A percentile compares a stretch with the other conserved stretches of the same genome.
Conservation (phyloP, 805 yeast genomes). For the Candida multigemmis region DNA sequence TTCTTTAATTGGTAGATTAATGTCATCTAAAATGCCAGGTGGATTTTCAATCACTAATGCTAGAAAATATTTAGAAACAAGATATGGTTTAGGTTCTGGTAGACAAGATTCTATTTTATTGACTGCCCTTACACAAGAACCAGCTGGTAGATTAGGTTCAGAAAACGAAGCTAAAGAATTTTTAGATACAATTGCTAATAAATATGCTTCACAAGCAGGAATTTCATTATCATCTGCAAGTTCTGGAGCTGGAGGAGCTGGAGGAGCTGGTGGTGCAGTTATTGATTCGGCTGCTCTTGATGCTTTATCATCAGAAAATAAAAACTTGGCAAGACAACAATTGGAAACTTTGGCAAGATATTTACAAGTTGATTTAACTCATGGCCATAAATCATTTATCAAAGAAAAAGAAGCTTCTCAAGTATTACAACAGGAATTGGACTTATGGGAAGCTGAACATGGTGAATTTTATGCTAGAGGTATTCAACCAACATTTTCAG, state of each 20-base stretch:
- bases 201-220: conserved; percentile 80
- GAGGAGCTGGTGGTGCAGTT: conserved; percentile 72
- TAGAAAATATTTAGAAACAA: conserved; percentile 82
- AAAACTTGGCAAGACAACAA: conserved; percentile 62
- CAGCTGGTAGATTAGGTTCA: conserved; percentile 75
- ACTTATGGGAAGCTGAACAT: conserved; percentile 71
- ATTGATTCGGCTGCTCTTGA: conserved; percentile 95
- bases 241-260: conserved; percentile 41
- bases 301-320: conserved; percentile 63
- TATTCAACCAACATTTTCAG: conserved; percentile 80
- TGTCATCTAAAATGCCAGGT: conserved; percentile 99
- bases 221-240: conserved; percentile 61
- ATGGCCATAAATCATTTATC: conserved; percentile 79
- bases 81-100: conserved; percentile 90
- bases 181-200: conserved; percentile 73
- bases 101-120: conserved; percentile 90
- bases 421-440: conserved; percentile 81
- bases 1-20: conserved; percentile 80
- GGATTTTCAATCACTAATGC: conserved; percentile 91
- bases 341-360: conserved; percentile 92
- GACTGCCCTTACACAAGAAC: conserved; percentile 81
- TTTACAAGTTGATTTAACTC: conserved; percentile 83
- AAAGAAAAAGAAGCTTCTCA: conserved; percentile 79
- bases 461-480: conserved; percentile 95
- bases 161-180: conserved; percentile 88